Percentiles rank a stretch among this genome's conserved stretches.
Conservation (phyloP, 208 protist species). For the Trypanosoma caninum region DNA sequence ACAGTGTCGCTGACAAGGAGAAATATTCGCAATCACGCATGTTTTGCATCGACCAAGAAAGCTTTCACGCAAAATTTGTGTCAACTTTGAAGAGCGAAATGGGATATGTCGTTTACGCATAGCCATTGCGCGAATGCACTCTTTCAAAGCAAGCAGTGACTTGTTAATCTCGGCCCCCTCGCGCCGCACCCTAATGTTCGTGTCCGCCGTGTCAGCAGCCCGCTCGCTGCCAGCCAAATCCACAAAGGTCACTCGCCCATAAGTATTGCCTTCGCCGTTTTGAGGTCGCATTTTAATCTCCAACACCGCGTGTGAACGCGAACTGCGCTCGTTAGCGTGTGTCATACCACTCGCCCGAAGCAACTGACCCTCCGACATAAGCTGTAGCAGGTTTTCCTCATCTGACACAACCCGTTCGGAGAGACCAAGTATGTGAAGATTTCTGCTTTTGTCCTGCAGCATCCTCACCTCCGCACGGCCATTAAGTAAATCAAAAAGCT, state of each 20-base stretch:
- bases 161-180: constrained; percentile 98
- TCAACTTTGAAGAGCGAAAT: constrained; percentile 96
- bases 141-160: constrained; percentile 95
- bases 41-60: constrained; percentile 94
- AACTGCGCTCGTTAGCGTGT: constrained; percentile 81
- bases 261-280: background rate
- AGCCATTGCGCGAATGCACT: constrained; percentile 96
- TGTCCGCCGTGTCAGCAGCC: constrained; percentile 89
- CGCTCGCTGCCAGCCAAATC: constrained; percentile 98
- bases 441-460: constrained; percentile 90
- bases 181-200: constrained; percentile 85
- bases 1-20: constrained; percentile 77
- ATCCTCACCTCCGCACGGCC: constrained; percentile 77
- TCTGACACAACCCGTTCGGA: constrained; percentile 63
- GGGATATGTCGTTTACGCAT: constrained; percentile 91
- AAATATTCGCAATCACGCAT: constrained; percentile 93
- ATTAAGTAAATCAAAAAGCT: constrained; percentile 95
- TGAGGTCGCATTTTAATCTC: constrained; percentile 61
- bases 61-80: constrained; percentile 92
- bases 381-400: constrained; percentile 61
- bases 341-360: constrained; percentile 80
- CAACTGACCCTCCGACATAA: constrained; percentile 81
- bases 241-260: constrained; percentile 96
- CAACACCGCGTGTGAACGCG: constrained; percentile 81
- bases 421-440: constrained; percentile 91